Percentiles rank a stretch among this genome's conserved stretches.
These are phyloP conservation scores for Moringa oleifera DNA, from an alignment of 345 rosid species.

Conservation along the genomic window DNA sequence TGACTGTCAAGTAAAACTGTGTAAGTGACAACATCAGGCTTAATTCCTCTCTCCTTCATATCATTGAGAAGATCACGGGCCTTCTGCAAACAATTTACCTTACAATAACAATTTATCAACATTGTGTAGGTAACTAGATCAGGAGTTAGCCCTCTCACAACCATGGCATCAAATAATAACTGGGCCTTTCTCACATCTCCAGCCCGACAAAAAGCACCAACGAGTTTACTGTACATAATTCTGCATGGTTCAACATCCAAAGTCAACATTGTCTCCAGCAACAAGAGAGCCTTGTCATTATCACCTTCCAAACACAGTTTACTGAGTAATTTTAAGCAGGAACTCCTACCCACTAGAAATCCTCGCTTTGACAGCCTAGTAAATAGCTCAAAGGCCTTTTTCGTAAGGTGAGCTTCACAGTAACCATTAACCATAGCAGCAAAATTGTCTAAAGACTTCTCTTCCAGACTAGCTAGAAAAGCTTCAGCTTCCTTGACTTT, in stretches of 20 bases:
- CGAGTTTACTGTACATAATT: conserved; percentile 42
- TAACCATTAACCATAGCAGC: conserved; percentile 61
- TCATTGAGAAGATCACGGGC: conserved; percentile 39
- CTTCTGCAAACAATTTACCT: conserved; percentile 30
- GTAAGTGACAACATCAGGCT: conserved; percentile 53
- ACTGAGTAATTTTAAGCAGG: conserved; percentile 43
- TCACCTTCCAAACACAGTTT: conserved; percentile 43
- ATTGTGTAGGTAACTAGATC: conserved; percentile 50
- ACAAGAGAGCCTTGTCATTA: conserved; percentile 26
- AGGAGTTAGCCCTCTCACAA: conserved; percentile 34
- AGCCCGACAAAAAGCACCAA: conserved; percentile 36
- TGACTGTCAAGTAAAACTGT: conserved; percentile 54
- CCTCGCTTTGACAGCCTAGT: conserved; percentile 25
- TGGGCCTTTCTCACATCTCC: conserved; percentile 39
- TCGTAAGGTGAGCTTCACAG: conserved; percentile 35
- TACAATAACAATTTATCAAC: conserved; percentile 65
- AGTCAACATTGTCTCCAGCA: conserved; percentile 39
- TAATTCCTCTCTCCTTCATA: conserved; percentile 57
- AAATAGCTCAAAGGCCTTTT: conserved; percentile 42
- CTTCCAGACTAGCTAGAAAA: conserved; percentile 33
- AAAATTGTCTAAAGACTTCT: conserved; percentile 35
- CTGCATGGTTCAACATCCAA: conserved; percentile 34
- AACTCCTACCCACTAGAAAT: conserved; percentile 26
- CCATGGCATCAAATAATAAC: conserved; percentile 30
- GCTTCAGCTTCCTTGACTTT: conserved; percentile 56